Conservation (phyloP, 495 filamentous ascomycete species). For the Durotheca rogersii region DNA sequence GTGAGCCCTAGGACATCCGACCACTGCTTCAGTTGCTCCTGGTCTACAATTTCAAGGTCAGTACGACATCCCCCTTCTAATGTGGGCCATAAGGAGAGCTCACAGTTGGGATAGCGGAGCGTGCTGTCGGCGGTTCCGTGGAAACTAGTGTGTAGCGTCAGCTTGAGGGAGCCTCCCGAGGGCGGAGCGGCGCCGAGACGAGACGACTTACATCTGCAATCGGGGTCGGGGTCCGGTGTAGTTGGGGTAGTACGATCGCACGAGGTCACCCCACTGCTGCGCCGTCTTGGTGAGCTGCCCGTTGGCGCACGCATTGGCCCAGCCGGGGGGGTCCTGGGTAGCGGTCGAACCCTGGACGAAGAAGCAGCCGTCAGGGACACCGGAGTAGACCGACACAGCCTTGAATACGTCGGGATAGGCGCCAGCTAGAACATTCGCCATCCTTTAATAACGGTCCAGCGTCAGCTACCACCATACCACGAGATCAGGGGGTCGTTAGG, state of each 20-base stretch:
- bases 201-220: constrained; percentile 48
- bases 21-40: constrained; percentile 46
- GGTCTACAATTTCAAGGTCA: constrained; percentile 27
- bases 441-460: constrained; percentile 48
- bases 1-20: constrained; percentile 44
- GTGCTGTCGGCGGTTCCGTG: constrained; percentile 49
- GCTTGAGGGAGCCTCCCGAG: background rate
- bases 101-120: constrained; percentile 45
- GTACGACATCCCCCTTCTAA: background rate
- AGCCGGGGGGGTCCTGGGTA: constrained; percentile 49
- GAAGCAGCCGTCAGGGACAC: constrained; percentile 53
- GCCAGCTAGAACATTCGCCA: constrained; percentile 54
- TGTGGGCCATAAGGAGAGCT: background rate
- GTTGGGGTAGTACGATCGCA: constrained; percentile 49
- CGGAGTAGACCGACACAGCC: constrained; percentile 52
- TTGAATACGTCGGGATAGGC: constrained; percentile 56
- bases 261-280: constrained; percentile 50
- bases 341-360: constrained; percentile 43
- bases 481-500: too few relatives aligned
- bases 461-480: background rate
- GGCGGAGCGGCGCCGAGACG: background rate
- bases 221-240: constrained; percentile 50
- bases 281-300: constrained; percentile 50
- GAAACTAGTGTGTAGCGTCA: constrained; percentile 34
- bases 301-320: constrained; percentile 49